Conservation (phyloP, 1,284 basidiomycete genomes). For the Malassezia yamatoensis region DNA sequence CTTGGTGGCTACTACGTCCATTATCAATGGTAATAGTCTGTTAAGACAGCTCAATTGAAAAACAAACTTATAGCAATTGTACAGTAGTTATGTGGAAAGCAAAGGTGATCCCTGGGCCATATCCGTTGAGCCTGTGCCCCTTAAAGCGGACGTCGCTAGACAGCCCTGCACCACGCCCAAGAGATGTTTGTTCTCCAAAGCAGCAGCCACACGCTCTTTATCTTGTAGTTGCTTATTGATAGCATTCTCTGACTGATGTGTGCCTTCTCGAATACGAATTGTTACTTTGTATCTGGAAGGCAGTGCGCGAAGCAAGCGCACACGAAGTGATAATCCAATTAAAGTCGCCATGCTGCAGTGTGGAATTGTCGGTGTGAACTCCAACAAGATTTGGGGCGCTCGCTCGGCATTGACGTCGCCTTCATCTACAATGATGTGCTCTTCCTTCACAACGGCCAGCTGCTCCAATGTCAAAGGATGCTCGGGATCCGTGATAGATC, state of each 20-base stretch:
- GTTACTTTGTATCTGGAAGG: constrained; percentile 90
- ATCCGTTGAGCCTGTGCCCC: constrained; percentile 30
- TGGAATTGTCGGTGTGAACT: constrained; percentile 80
- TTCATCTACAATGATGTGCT: constrained; percentile 65
- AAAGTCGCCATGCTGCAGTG: constrained; percentile 97
- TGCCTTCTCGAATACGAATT: constrained; percentile 82
- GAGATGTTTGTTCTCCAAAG: constrained; percentile 79
- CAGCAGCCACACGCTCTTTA: constrained; percentile 94
- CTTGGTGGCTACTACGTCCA: constrained; percentile 34
- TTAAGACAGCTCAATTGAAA: constrained; percentile 16
- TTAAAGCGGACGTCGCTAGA: constrained; percentile 54
- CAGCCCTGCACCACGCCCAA: constrained; percentile 82
- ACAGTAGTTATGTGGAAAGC: background rate
- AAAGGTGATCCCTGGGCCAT: background rate
- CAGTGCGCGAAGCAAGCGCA: constrained; percentile 76
- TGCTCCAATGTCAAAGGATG: constrained; percentile 92
- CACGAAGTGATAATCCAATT: constrained; percentile 86
- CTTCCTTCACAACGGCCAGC: constrained; percentile 81
- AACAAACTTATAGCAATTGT: background rate
- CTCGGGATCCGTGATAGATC: constrained; percentile 89
- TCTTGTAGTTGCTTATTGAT: constrained; percentile 99
- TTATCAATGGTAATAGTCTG: constrained; percentile 30
- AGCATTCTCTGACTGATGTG: constrained; percentile 85
- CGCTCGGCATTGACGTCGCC: constrained; percentile 22
- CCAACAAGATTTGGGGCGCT: constrained; percentile 54